These are phyloP conservation scores for Begonia fuchsioides DNA, from an alignment of 306 rosid genomes.

Conservation along the genomic window DNA sequence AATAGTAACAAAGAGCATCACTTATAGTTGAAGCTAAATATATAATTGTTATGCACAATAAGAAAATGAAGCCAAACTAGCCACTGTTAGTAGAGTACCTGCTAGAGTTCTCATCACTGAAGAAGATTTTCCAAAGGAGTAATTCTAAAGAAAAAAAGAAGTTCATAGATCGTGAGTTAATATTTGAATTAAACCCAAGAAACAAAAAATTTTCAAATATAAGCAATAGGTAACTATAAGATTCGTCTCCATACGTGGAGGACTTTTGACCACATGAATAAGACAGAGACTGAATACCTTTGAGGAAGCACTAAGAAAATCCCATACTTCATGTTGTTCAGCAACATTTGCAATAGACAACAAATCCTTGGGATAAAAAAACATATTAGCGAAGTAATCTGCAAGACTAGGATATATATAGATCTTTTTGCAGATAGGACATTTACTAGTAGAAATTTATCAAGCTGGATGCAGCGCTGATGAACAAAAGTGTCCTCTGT, in stretches of 20 bases:
- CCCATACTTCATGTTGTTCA: conserved; percentile 97
- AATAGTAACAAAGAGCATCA: conserved; percentile 2
- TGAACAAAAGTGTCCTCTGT: conserved; percentile 98
- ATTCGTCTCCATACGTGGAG: too few species aligned
- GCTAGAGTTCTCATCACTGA: conserved; percentile 95
- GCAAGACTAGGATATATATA: neutral
- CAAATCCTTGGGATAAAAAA: conserved; percentile 50
- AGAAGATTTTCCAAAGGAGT: conserved; percentile 80
- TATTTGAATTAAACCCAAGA: neutral
- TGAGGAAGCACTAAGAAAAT: conserved; percentile 78
- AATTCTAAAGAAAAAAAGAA: conserved; percentile 35
- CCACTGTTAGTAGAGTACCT: conserved; percentile 24
- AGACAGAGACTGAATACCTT: conserved; percentile 31
- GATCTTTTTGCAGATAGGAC: neutral
- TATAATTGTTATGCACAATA: neutral
- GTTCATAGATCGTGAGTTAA: conserved; percentile 13
- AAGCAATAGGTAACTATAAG: neutral
- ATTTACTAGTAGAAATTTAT: conserved; percentile 76
- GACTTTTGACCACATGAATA: too few species aligned
- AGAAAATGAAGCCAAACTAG: too few species aligned
- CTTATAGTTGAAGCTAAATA: neutral
- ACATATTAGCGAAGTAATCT: conserved; percentile 9
- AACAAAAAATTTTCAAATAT: neutral
- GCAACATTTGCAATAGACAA: conserved; percentile 86
- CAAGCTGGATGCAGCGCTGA: conserved; percentile 93